These are phyloP conservation scores for Serendipita indica DNA, from an alignment of 768 basidiomycete genomes.

Conservation along the genomic window DNA sequence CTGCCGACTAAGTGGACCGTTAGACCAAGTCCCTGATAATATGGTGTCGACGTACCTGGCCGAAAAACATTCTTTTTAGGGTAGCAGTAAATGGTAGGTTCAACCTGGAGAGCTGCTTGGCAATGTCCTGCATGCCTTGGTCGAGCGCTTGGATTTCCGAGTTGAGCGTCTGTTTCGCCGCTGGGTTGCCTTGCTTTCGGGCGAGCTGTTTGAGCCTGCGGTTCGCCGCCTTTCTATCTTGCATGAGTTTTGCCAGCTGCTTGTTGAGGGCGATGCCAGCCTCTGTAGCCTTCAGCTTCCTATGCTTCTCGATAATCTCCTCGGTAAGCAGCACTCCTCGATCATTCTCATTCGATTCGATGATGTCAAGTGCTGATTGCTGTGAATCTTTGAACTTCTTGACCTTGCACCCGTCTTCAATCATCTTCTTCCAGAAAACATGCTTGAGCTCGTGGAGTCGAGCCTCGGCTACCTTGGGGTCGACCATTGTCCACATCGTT, in stretches of 20 bases:
- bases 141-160: not conserved
- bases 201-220: not conserved
- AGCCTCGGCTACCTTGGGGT: slow-evolving; percentile 18
- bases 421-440: slow-evolving; percentile 38
- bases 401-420: slow-evolving; percentile 32
- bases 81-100: not conserved
- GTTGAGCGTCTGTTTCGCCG: not conserved
- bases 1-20: too few relatives aligned
- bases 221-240: not conserved
- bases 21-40: too few relatives aligned
- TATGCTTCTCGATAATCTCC: not conserved
- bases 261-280: not conserved
- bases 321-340: not conserved
- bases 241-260: not conserved
- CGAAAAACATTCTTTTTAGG: not conserved
- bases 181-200: not conserved
- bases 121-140: not conserved
- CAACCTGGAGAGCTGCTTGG: not conserved
- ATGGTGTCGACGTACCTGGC: too few relatives aligned
- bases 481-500: slow-evolving; percentile 37
- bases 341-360: slow-evolving; percentile 16
- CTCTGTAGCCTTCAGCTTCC: not conserved
- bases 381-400: slow-evolving; percentile 17
- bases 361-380: slow-evolving; percentile 21
- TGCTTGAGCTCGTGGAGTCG: slow-evolving; percentile 33